Percentiles rank a stretch among this genome's conserved stretches.
phyloP scores from a whole-genome alignment of 2,329 filamentous ascomycete genomes.

The Colletotrichum musicola region DNA sequence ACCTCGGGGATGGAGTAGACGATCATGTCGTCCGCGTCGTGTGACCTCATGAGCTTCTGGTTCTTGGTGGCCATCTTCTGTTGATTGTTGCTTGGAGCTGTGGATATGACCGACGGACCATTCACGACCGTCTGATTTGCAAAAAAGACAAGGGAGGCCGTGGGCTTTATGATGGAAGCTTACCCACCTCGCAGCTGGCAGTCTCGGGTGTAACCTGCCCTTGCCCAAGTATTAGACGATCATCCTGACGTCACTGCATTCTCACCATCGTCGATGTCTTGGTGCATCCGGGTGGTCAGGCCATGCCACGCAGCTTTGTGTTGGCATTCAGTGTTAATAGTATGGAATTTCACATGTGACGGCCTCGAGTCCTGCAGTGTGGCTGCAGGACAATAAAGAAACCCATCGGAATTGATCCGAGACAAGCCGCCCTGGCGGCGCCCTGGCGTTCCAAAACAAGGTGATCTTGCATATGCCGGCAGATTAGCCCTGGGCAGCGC shows the following conservation, averaged over 20 bases:
- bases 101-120: no score
- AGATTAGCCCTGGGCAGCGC: background rate
- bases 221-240: background rate
- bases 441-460: background rate
- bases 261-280: background rate
- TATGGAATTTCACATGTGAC: constrained; percentile 21
- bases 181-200: no score
- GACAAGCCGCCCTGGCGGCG: background rate
- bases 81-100: no score
- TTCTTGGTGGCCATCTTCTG: constrained; percentile 13
- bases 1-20: constrained; percentile 36
- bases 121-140: background rate
- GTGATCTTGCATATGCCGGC: background rate
- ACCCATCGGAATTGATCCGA: no score
- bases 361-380: background rate
- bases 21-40: constrained; percentile 11
- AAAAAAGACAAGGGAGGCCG: background rate
- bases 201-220: background rate
- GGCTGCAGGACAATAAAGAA: no score
- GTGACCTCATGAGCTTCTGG: constrained; percentile 1
- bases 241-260: constrained; percentile 33
- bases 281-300: background rate
- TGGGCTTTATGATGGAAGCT: background rate
- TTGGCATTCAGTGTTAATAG: background rate
- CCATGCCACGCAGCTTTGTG: background rate